phyloP scores from a whole-genome alignment of 805 yeast genomes.

The Saccharomyces eubayanus region DNA sequence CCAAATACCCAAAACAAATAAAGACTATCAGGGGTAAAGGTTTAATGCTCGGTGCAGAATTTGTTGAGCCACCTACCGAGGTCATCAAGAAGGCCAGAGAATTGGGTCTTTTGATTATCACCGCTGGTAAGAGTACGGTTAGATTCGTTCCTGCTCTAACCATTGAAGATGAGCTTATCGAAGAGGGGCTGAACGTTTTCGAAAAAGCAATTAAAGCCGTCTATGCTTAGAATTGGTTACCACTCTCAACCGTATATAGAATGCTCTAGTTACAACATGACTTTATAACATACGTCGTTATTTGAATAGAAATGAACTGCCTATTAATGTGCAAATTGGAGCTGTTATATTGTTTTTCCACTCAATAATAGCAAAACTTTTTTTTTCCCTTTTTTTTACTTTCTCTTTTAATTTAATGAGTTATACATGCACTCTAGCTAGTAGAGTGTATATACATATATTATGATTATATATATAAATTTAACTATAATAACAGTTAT shows the following conservation, averaged over 20 bases:
- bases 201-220: constrained; percentile 38
- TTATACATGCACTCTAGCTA: background rate
- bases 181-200: constrained; percentile 64
- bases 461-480: background rate
- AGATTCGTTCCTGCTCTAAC: constrained; percentile 90
- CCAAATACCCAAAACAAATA: constrained; percentile 52
- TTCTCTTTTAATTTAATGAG: background rate
- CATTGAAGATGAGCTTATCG: constrained; percentile 60
- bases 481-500: background rate
- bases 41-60: constrained; percentile 75
- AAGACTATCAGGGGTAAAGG: constrained; percentile 81
- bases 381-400: background rate
- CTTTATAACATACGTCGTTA: background rate
- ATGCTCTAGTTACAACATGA: background rate
- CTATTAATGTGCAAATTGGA: no score
- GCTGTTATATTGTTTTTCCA: background rate
- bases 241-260: background rate
- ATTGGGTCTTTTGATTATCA: constrained; percentile 72
- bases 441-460: background rate
- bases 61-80: constrained; percentile 50
- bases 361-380: background rate
- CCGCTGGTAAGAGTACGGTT: constrained; percentile 87
- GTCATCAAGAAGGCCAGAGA: constrained; percentile 67
- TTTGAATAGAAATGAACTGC: background rate
- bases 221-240: constrained; percentile 7